Evolutionary conservation across 78 protist species (phyloP).

Genomic region (Dictyostelium firmibasis): DNA sequence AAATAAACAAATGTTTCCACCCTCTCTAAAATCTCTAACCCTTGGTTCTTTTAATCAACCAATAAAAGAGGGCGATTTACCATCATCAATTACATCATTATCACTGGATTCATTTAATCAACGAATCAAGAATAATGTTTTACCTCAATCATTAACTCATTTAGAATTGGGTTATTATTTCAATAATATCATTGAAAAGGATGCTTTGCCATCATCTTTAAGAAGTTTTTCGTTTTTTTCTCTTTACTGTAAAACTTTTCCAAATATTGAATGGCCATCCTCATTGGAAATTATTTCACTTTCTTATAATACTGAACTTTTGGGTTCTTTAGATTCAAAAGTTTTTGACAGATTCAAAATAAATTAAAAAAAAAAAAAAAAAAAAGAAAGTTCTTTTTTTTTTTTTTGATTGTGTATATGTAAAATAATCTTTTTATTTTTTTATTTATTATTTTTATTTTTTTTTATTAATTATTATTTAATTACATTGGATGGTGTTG

Average conservation of each 20-base stretch:
- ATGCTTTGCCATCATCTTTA: neutral
- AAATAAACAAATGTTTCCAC: neutral
- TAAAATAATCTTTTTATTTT: neutral
- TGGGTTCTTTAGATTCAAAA: neutral
- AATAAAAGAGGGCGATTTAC: neutral
- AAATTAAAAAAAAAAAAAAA: neutral
- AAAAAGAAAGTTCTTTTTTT: neutral
- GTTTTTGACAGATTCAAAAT: neutral
- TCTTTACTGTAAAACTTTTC: neutral
- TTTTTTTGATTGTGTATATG: neutral
- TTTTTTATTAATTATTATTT: neutral
- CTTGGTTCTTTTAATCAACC: neutral
- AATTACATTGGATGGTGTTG: constrained; percentile 31
- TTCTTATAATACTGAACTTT: neutral
- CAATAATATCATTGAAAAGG: neutral
- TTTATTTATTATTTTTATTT: neutral
- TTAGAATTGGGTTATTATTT: neutral
- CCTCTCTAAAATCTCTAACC: neutral
- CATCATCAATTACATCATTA: neutral
- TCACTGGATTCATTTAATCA: neutral
- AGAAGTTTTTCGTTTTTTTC: neutral
- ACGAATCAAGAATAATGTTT: neutral
- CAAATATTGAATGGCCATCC: neutral
- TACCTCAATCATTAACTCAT: neutral
- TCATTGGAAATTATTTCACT: neutral